Conservation (phyloP, 306 rosid genomes). For the Fagus sylvatica region DNA sequence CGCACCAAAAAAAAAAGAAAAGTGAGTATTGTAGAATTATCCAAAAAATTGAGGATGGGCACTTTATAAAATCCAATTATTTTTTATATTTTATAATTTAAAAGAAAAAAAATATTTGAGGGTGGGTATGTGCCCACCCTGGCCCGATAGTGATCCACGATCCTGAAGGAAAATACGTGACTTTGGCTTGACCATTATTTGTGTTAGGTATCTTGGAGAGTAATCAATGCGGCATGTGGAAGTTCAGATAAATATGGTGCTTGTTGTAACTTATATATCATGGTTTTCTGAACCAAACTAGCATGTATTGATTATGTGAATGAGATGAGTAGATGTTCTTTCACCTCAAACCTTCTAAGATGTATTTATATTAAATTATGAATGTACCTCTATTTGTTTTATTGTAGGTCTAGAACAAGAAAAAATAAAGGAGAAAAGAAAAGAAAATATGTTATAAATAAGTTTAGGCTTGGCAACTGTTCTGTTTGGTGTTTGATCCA, state of each 20-base stretch:
- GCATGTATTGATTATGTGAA: neutral
- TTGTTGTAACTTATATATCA: neutral
- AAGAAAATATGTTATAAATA: neutral
- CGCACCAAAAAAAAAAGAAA: no score
- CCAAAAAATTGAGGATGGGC: no score
- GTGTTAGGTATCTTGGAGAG: neutral
- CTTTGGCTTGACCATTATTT: neutral
- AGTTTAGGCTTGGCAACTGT: neutral
- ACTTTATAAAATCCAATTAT: no score
- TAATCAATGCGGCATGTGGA: neutral
- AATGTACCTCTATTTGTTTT: neutral
- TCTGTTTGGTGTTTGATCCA: neutral
- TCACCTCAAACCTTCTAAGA: neutral
- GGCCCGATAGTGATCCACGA: no score
- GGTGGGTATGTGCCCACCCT: no score
- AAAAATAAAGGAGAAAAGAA: neutral
- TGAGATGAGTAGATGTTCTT: neutral
- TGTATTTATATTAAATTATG: neutral
- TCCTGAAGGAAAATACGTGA: neutral
- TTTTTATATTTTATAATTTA: no score
- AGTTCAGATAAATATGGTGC: constrained; percentile 6
- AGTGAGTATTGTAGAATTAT: no score
- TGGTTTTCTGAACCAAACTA: neutral
- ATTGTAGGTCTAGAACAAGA: neutral
- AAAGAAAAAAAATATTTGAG: no score